These are phyloP conservation scores for Monilinia polystroma DNA, from an alignment of 2,329 filamentous ascomycete genomes.

Conservation along the genomic window DNA sequence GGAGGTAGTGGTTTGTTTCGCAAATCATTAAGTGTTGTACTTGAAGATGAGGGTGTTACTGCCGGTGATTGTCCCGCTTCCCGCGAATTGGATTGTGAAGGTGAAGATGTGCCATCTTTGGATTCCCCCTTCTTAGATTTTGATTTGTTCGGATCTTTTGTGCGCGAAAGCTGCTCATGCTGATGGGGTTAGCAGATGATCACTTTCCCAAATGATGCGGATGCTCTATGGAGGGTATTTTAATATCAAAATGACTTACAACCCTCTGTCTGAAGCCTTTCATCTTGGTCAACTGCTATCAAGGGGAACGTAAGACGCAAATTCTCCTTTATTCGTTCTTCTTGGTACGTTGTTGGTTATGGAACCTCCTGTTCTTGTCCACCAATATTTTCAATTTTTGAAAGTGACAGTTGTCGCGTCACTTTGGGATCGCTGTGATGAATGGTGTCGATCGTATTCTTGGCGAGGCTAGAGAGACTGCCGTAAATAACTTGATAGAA, in stretches of 20 bases:
- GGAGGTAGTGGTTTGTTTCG: constrained; percentile 76
- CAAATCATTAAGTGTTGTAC: constrained; percentile 79
- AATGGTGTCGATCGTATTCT: constrained; percentile 8
- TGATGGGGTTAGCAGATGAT: constrained; percentile 50
- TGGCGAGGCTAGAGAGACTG: constrained; percentile 14
- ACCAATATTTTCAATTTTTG: neutral
- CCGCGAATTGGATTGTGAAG: constrained; percentile 54
- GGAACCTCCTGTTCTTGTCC: constrained; percentile 4
- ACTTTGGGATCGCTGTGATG: constrained; percentile 9
- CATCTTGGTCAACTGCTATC: constrained; percentile 59
- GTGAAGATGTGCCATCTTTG: constrained; percentile 78
- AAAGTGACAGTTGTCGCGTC: constrained; percentile 14
- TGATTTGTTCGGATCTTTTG: constrained; percentile 81
- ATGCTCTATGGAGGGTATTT: constrained; percentile 23
- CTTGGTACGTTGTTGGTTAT: neutral
- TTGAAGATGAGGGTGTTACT: constrained; percentile 82
- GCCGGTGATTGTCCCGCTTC: constrained; percentile 60
- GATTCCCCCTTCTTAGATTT: constrained; percentile 68
- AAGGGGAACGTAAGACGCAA: neutral
- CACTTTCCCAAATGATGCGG: constrained; percentile 14
- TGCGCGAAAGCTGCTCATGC: constrained; percentile 84
- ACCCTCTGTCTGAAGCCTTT: constrained; percentile 97
- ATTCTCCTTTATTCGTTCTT: neutral
- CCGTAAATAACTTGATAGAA: constrained; percentile 7
- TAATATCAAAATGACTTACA: constrained; percentile 57